These are phyloP conservation scores for thale cress (Arabidopsis thaliana) DNA, from an alignment of 345 rosid genomes.

Conservation along the genomic window DNA sequence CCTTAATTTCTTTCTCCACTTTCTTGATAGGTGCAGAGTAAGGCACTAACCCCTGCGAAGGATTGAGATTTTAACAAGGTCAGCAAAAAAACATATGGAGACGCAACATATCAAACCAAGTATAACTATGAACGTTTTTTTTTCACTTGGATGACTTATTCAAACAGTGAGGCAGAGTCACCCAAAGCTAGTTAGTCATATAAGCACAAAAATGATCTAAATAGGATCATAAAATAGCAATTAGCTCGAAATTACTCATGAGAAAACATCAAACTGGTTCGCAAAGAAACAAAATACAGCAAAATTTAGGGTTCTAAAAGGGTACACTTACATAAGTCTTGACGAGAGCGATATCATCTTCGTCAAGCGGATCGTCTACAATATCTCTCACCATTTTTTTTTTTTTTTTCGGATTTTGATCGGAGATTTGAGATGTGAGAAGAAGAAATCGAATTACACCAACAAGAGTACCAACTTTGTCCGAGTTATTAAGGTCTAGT, in stretches of 20 bases:
- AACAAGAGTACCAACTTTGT: too few species aligned
- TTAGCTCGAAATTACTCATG: constrained; percentile 8
- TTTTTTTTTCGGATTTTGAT: not conserved
- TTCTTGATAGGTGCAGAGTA: constrained; percentile 86
- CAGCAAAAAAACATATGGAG: not conserved
- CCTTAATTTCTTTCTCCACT: constrained; percentile 90
- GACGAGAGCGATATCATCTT: constrained; percentile 92
- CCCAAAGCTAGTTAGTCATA: not conserved
- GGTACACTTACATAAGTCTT: constrained; percentile 70
- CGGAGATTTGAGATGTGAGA: constrained; percentile 19
- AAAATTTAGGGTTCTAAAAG: constrained; percentile 18
- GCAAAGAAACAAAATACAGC: constrained; percentile 7
- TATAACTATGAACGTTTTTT: not conserved
- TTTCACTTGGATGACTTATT: not conserved
- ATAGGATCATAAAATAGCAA: not conserved
- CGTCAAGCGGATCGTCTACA: constrained; percentile 79
- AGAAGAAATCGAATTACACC: not conserved
- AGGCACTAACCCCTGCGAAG: constrained; percentile 85
- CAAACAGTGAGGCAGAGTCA: not conserved
- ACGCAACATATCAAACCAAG: not conserved
- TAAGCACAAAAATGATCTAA: not conserved
- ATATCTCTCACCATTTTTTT: constrained; percentile 48
- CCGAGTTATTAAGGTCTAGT: too few species aligned
- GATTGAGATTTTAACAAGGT: not conserved
- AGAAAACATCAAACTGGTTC: not conserved